Evolutionary conservation across 306 rosid species (phyloP).

Genomic region (Herpetospermum pedunculosum): DNA sequence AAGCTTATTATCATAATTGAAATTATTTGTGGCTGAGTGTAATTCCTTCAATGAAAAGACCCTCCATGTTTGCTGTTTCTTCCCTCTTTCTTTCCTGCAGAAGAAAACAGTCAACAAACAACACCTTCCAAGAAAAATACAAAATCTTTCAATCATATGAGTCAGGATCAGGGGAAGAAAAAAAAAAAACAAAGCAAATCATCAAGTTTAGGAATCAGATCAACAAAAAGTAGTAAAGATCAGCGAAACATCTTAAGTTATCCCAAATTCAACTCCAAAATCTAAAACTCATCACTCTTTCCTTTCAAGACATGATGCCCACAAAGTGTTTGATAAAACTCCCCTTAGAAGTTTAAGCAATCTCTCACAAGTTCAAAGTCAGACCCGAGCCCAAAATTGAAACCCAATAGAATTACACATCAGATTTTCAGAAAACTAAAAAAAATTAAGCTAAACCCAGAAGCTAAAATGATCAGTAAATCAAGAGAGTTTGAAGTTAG

Average conservation of each 20-base stretch:
- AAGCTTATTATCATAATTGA: conserved; percentile 95
- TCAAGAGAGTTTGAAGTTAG: not conserved
- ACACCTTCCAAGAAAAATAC: not conserved
- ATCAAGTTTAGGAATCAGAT: not conserved
- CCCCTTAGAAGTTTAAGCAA: not conserved
- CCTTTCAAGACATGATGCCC: not conserved
- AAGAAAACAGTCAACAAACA: not conserved
- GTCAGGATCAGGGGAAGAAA: not conserved
- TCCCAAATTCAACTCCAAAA: not conserved
- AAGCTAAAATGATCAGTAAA: conserved; percentile 21
- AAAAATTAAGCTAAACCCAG: conserved; percentile 11
- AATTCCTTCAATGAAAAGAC: conserved; percentile 90
- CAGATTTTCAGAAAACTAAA: not conserved
- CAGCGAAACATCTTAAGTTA: not conserved
- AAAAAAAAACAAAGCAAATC: not conserved
- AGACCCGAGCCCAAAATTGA: not conserved
- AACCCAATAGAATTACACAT: not conserved
- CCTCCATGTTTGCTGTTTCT: conserved; percentile 83
- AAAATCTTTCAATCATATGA: not conserved
- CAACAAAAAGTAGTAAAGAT: not conserved
- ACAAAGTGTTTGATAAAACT: not conserved
- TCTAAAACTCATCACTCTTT: not conserved
- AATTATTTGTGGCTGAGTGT: conserved; percentile 87
- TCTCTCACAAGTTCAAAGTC: not conserved
- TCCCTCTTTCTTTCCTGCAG: conserved; percentile 64